Percentiles rank a stretch among this genome's conserved stretches.
Evolutionary conservation across 140 eudicot species (phyloP).

Genomic region (Ambrosia hybrid): DNA sequence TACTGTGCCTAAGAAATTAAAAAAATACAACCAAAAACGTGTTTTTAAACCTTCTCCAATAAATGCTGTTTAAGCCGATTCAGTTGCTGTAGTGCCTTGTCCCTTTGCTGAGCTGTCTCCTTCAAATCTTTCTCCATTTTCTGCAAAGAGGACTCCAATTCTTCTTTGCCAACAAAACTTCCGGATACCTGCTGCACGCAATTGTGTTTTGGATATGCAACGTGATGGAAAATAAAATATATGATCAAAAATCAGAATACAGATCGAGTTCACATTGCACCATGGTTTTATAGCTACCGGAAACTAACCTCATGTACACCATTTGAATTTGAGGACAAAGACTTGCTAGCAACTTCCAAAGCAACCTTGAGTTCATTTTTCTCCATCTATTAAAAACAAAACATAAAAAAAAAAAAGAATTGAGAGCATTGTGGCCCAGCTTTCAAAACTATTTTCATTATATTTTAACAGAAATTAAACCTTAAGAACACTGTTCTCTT

Average conservation of each 20-base stretch:
- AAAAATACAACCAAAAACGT: not conserved
- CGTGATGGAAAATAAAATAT: not conserved
- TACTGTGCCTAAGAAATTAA: constrained; percentile 13
- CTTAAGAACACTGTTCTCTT: constrained; percentile 68
- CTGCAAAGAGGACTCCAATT: constrained; percentile 57
- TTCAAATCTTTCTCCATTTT: constrained; percentile 76
- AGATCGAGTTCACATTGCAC: constrained; percentile 1
- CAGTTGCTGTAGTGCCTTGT: constrained; percentile 77
- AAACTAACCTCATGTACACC: constrained; percentile 61
- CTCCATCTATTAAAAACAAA: constrained; percentile 55
- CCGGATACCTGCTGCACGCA: constrained; percentile 37
- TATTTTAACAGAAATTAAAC: constrained; percentile 37
- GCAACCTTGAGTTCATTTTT: constrained; percentile 61
- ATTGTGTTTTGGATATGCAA: constrained; percentile 25
- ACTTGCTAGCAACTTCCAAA: constrained; percentile 44
- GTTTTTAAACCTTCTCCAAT: constrained; percentile 68
- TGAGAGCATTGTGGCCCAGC: not conserved
- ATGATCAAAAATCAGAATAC: not conserved
- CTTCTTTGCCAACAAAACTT: constrained; percentile 63
- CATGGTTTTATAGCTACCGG: constrained; percentile 16
- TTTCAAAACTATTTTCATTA: not conserved
- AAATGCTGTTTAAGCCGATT: constrained; percentile 95
- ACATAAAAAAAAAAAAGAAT: constrained; percentile 1
- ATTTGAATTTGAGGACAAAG: constrained; percentile 35
- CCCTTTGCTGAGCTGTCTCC: constrained; percentile 61